phyloP scores from a whole-genome alignment of 2,329 filamentous ascomycete genomes.

The Talaromyces piceae region DNA sequence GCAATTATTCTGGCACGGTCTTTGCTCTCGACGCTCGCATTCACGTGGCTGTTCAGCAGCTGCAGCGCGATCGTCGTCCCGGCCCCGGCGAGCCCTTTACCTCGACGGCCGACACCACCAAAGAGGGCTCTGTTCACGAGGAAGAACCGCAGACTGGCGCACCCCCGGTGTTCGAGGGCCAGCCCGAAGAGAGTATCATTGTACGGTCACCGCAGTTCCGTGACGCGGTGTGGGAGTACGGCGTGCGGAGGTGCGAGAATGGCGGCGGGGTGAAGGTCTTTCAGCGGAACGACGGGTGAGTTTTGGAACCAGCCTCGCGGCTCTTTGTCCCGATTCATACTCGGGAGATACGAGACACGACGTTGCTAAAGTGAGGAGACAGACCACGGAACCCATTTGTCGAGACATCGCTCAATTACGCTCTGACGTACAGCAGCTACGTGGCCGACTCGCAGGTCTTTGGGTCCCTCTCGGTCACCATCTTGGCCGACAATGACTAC shows the following conservation, averaged over 20 bases:
- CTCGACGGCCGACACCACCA: slow-evolving; percentile 7
- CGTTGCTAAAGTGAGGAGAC: slow-evolving; percentile 14
- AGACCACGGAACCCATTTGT: slow-evolving; percentile 73
- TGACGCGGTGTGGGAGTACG: slow-evolving; percentile 81
- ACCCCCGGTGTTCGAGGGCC: slow-evolving; percentile 51
- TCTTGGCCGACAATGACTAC: slow-evolving; percentile 93
- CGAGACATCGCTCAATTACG: slow-evolving; percentile 83
- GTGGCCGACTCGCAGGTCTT: slow-evolving; percentile 48
- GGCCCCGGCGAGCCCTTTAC: slow-evolving; percentile 2
- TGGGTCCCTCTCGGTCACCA: slow-evolving; percentile 65
- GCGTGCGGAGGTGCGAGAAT: slow-evolving; percentile 61
- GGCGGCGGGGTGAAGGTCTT: slow-evolving; percentile 75
- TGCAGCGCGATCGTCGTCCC: slow-evolving; percentile 30
- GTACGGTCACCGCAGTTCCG: slow-evolving; percentile 89
- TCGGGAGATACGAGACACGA: neutral
- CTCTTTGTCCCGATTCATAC: neutral
- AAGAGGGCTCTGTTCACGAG: slow-evolving; percentile 10
- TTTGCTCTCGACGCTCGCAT: slow-evolving; percentile 59
- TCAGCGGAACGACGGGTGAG: slow-evolving; percentile 45
- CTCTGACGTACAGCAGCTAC: slow-evolving; percentile 66
- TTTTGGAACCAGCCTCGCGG: slow-evolving; percentile 7
- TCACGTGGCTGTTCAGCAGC: slow-evolving; percentile 51
- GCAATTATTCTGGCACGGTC: slow-evolving; percentile 68
- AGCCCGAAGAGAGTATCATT: slow-evolving; percentile 59
- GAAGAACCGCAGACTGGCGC: slow-evolving; percentile 2